phyloP scores from a whole-genome alignment of 225 moss, liverwort and hornwort species.

The Marchantia polymorpha region DNA sequence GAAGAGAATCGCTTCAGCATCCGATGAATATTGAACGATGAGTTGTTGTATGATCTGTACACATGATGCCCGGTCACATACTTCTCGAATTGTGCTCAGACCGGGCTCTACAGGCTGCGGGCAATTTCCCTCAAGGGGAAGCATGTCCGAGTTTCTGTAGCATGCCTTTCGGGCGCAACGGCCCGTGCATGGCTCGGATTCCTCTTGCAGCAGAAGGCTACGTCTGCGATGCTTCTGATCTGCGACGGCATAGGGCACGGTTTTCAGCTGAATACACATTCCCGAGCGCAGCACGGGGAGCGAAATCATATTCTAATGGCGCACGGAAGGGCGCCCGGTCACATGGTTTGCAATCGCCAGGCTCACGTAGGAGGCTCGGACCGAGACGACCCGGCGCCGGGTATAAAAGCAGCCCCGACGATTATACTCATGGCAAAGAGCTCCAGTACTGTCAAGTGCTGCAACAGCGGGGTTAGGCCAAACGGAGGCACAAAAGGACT shows the following conservation, averaged over 20 bases:
- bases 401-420: not conserved
- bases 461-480: not conserved
- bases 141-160: not conserved
- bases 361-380: not conserved
- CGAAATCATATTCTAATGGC: not conserved
- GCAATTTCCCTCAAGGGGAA: not conserved
- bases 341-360: slow-evolving; percentile 1
- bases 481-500: not conserved
- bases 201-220: not conserved
- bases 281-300: not conserved
- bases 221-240: not conserved
- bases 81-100: not conserved
- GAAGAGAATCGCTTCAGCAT: not conserved
- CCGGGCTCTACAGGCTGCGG: not conserved
- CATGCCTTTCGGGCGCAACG: not conserved
- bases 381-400: not conserved
- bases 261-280: not conserved
- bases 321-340: not conserved
- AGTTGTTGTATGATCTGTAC: too few species aligned
- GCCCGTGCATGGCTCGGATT: not conserved
- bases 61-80: not conserved
- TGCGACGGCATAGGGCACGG: not conserved
- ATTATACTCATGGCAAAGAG: slow-evolving; percentile 1
- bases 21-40: too few species aligned
- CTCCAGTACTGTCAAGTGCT: slow-evolving; percentile 10